Percentiles rank a stretch among this genome's conserved stretches.
These are phyloP conservation scores for Acanthamoeba sp. DNA, from an alignment of 208 protist species.

Conservation along the genomic window DNA sequence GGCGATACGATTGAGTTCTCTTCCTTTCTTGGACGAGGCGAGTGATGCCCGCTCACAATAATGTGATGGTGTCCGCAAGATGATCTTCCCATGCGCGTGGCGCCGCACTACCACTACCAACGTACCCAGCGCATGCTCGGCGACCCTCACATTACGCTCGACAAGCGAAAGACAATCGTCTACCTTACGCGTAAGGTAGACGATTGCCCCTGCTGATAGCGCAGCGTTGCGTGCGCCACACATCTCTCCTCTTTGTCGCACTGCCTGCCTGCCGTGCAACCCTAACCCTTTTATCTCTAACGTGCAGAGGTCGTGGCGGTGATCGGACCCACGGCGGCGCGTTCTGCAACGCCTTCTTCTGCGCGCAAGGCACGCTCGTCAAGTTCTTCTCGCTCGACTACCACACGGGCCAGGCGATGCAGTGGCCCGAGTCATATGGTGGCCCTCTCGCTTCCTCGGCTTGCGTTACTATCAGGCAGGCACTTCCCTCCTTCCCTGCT, in stretches of 20 bases:
- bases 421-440: constrained; percentile 46
- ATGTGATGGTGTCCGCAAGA: no score
- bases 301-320: constrained; percentile 30
- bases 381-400: constrained; percentile 33
- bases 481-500: no score
- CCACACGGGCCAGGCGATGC: not conserved
- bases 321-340: constrained; percentile 49
- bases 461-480: constrained; percentile 45
- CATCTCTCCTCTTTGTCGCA: no score
- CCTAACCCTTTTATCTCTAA: no score
- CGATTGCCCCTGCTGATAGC: not conserved
- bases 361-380: not conserved
- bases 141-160: not conserved
- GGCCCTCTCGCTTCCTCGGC: constrained; percentile 13
- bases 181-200: constrained; percentile 53
- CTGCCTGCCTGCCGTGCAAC: no score
- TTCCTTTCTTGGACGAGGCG: no score
- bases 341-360: constrained; percentile 48
- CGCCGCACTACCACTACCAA: constrained; percentile 63
- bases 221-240: not conserved
- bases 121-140: not conserved
- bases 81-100: constrained; percentile 62
- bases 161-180: constrained; percentile 59
- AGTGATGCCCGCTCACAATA: no score
- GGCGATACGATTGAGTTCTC: no score